Percentiles rank a stretch among this genome's conserved stretches.
Conservation (phyloP, 2,329 filamentous ascomycete genomes). For the Lasiodiplodia gonubiensis region DNA sequence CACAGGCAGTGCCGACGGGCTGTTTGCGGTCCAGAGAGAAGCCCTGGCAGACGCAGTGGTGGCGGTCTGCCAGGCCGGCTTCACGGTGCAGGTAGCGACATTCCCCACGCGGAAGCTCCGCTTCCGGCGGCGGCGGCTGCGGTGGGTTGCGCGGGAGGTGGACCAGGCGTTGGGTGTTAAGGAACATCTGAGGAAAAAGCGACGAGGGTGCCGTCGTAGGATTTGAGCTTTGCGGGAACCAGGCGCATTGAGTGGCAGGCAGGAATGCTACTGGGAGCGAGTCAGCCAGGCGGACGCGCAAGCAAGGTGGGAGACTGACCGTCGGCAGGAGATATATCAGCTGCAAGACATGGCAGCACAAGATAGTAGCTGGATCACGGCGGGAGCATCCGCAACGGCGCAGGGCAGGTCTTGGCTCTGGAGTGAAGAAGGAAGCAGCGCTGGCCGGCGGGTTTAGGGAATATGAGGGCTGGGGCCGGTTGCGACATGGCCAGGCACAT, state of each 20-base stretch:
- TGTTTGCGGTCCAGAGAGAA: constrained; percentile 47
- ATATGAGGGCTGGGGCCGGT: constrained; percentile 10
- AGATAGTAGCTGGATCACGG: too few relatives aligned
- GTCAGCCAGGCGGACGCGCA: neutral
- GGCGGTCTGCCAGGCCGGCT: constrained; percentile 36
- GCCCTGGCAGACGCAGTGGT: constrained; percentile 53
- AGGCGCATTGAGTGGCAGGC: constrained; percentile 25
- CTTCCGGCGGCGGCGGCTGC: constrained; percentile 32
- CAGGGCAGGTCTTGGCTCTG: constrained; percentile 1
- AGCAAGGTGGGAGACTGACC: constrained; percentile 7
- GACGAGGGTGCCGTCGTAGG: constrained; percentile 20
- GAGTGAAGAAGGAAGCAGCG: neutral
- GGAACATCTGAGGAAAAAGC: constrained; percentile 26
- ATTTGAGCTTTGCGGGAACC: neutral
- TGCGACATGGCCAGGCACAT: constrained; percentile 18
- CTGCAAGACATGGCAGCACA: neutral
- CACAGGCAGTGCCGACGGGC: constrained; percentile 48
- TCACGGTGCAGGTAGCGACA: constrained; percentile 44
- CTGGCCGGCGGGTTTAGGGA: neutral
- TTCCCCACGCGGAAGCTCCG: constrained; percentile 47
- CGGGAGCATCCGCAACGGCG: constrained; percentile 24
- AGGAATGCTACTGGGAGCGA: neutral
- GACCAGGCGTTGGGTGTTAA: constrained; percentile 26
- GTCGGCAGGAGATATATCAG: constrained; percentile 18
- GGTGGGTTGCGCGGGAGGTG: constrained; percentile 27